A percentile compares a stretch with the other conserved stretches of the same genome.
Evolutionary conservation across 495 filamentous ascomycete species (phyloP).

Genomic region (Aspergillus indologenus): DNA sequence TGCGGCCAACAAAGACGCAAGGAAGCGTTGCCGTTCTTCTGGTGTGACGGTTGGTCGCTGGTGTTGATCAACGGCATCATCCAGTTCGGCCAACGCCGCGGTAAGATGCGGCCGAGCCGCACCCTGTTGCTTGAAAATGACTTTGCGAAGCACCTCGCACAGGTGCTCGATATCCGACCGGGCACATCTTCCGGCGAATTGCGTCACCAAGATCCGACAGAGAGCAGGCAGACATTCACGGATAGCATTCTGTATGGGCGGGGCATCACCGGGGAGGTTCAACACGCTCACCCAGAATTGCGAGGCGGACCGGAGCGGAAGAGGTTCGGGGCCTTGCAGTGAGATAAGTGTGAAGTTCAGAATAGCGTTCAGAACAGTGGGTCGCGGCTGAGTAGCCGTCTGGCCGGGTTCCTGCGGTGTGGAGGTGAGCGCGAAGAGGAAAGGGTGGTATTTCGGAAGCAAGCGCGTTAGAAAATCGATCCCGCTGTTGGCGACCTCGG

Average conservation of each 20-base stretch:
- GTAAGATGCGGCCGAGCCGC: constrained; percentile 64
- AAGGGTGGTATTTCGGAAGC: constrained; percentile 56
- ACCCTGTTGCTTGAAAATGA: constrained; percentile 61
- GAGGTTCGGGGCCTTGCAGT: constrained; percentile 66
- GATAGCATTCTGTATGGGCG: constrained; percentile 51
- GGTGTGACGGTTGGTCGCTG: constrained; percentile 23
- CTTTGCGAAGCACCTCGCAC: constrained; percentile 71
- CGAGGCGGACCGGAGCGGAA: constrained; percentile 76
- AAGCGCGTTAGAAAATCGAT: constrained; percentile 70
- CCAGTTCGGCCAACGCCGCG: constrained; percentile 54
- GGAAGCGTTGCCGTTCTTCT: constrained; percentile 36
- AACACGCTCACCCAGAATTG: constrained; percentile 71
- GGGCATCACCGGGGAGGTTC: constrained; percentile 43
- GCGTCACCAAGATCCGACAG: constrained; percentile 57
- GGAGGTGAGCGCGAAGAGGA: constrained; percentile 37
- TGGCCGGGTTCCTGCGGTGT: constrained; percentile 15
- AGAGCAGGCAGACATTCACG: constrained; percentile 58
- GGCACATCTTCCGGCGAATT: constrained; percentile 69
- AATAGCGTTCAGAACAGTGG: constrained; percentile 58
- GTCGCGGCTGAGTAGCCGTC: constrained; percentile 11
- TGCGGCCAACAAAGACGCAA: constrained; percentile 47
- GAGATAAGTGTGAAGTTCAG: constrained; percentile 74
- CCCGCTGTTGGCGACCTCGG: constrained; percentile 74
- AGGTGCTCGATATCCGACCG: constrained; percentile 76
- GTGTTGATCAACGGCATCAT: constrained; percentile 44